Percentiles rank a stretch among this genome's conserved stretches.
Evolutionary conservation across 2,329 filamentous ascomycete genomes (phyloP).

Genomic region (Monilinia aucupariae): DNA sequence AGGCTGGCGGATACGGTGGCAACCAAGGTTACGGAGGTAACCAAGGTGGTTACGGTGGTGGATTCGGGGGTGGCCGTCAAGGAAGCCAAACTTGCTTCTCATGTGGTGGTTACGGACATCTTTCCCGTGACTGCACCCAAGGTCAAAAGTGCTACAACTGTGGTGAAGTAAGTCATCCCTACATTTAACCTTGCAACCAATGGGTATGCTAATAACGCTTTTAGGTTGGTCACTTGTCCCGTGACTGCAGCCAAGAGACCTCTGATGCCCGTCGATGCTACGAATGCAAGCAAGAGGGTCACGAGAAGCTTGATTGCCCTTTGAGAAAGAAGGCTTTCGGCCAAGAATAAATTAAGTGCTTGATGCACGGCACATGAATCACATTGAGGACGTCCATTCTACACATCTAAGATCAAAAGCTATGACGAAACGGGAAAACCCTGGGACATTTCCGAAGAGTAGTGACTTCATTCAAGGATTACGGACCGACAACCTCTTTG

Average conservation of each 20-base stretch:
- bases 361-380: slow-evolving; percentile 23
- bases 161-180: slow-evolving; percentile 72
- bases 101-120: slow-evolving; percentile 93
- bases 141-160: slow-evolving; percentile 99
- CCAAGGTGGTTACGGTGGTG: slow-evolving; percentile 37
- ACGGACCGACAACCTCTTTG: slow-evolving; percentile 28
- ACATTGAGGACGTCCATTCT: slow-evolving; percentile 26
- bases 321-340: slow-evolving; percentile 15
- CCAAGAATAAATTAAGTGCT: slow-evolving; percentile 49
- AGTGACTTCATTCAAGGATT: slow-evolving; percentile 34
- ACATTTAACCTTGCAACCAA: background rate
- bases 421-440: slow-evolving; percentile 29
- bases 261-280: slow-evolving; percentile 95
- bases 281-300: slow-evolving; percentile 69
- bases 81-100: slow-evolving; percentile 91
- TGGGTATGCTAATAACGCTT: background rate
- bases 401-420: slow-evolving; percentile 29
- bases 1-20: slow-evolving; percentile 43
- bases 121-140: slow-evolving; percentile 95
- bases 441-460: slow-evolving; percentile 32
- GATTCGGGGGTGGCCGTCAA: slow-evolving; percentile 43
- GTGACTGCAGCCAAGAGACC: slow-evolving; percentile 92
- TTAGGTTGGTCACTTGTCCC: slow-evolving; percentile 35
- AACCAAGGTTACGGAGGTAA: slow-evolving; percentile 37
- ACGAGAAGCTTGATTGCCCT: slow-evolving; percentile 82